phyloP scores from a whole-genome alignment of 164 flowering plant species.

The Aristolochia contorta region DNA sequence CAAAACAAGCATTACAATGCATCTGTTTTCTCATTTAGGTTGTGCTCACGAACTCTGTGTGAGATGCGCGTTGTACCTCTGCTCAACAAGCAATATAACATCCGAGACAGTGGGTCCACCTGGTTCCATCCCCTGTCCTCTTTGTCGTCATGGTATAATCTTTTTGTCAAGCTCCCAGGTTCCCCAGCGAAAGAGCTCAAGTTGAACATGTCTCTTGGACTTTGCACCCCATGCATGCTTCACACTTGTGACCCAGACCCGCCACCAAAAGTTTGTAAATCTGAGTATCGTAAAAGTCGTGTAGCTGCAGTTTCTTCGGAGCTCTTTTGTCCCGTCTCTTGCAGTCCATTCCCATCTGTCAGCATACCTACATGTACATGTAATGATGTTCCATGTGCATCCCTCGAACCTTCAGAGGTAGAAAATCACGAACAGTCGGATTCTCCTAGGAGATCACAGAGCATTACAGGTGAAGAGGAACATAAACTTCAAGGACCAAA shows the following conservation, averaged over 20 bases:
- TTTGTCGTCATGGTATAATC: slow-evolving; percentile 69
- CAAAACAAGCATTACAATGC: background rate
- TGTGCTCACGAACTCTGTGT: slow-evolving; percentile 84
- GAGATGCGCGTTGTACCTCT: slow-evolving; percentile 82
- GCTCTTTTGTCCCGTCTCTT: slow-evolving; percentile 73
- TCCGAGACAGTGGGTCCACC: slow-evolving; percentile 53
- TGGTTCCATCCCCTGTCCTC: slow-evolving; percentile 92
- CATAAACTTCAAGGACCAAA: slow-evolving; percentile 48
- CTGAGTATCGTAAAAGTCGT: slow-evolving; percentile 61
- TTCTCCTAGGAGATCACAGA: slow-evolving; percentile 33
- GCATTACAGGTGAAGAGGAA: slow-evolving; percentile 33
- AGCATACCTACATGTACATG: slow-evolving; percentile 75
- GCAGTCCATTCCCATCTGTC: slow-evolving; percentile 83
- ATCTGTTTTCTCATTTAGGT: slow-evolving; percentile 31
- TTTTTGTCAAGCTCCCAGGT: slow-evolving; percentile 56
- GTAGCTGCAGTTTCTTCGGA: slow-evolving; percentile 83
- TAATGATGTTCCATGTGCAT: slow-evolving; percentile 60
- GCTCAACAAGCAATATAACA: slow-evolving; percentile 67
- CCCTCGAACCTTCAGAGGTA: slow-evolving; percentile 43
- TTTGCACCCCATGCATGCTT: slow-evolving; percentile 93
- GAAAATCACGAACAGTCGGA: slow-evolving; percentile 41
- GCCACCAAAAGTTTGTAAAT: slow-evolving; percentile 31
- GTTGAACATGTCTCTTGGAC: slow-evolving; percentile 48
- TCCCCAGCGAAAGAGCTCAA: slow-evolving; percentile 51
- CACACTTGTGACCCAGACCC: slow-evolving; percentile 44